Base-by-base conservation (phyloP, 495 filamentous ascomycete genomes). In the Neurospora sp. region DNA sequence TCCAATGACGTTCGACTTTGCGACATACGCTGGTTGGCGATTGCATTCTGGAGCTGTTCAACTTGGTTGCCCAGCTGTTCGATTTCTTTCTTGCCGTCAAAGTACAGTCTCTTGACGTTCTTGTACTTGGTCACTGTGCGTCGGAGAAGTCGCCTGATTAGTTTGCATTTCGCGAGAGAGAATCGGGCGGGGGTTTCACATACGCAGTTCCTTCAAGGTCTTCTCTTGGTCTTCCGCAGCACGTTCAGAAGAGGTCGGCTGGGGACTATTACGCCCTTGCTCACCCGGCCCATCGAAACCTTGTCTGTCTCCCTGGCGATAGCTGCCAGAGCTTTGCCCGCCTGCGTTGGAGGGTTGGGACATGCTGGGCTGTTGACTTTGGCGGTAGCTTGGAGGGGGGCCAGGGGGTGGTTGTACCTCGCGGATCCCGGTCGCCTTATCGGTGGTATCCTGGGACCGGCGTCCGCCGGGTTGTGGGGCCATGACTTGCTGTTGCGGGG, bases 61-160 rank as follows among this genome's bases (percentile, higher is more conserved):
- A 99, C 93, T 79, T 98, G 95, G 68, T 91, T 85, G 75, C 92
- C 92, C 74, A 94, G 90, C 75, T 92, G 89, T 77, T 97, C 92
- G 39, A 98, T 93, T 79, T 97, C 93, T 69, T 90, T 85, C 78
- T 96, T 94, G 76, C 94, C 94, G 72, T 99, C 96, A 79, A 98
- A 99, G 79, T 98, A 99, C 75, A 97, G 91, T 40, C 92, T 89
- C 84, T 99, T 99, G 69, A 99, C 96, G 80, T 98, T 98, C 82
- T 93, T 93, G 79, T 99, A 99, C 84, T 99, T 99, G 75, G 88
- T 89, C 79, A 93, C 94, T 98, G 78, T 40, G 20, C 53, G 16
- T 20, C n/a, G 40, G 35, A 74, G 22, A 61, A 72, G 53, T 53
- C 71, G 65, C 48, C 7, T 6, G 61, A 20, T 74, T 38, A 69